Conservation (phyloP, 192 early-diverging fungal species). For the Podochytrium sp. region DNA sequence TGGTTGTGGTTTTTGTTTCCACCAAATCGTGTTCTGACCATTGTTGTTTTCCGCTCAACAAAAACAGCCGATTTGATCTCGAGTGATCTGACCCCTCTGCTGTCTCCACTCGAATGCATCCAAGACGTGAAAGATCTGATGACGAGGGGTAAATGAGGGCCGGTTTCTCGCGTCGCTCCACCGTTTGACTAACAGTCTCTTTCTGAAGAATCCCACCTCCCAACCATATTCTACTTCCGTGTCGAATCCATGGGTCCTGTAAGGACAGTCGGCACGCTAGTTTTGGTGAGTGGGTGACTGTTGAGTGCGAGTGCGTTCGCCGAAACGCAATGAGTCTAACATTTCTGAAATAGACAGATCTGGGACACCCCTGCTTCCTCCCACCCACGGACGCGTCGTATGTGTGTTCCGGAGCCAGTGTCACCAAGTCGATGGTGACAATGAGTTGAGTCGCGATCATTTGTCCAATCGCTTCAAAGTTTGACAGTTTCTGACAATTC, state of each 20-base stretch:
- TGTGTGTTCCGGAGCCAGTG: constrained; percentile 4
- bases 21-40: neutral
- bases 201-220: neutral
- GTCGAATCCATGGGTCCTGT: neutral
- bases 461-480: neutral
- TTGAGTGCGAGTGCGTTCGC: neutral
- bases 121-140: neutral
- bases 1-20: neutral
- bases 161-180: neutral
- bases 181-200: neutral
- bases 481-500: neutral
- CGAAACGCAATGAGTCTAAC: neutral
- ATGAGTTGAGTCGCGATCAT: constrained; percentile 16
- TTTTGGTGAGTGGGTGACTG: constrained; percentile 4
- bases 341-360: constrained; percentile 15
- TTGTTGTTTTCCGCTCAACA: neutral
- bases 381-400: constrained; percentile 20
- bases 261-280: neutral
- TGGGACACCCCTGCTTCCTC: constrained; percentile 19
- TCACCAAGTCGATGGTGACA: constrained; percentile 8
- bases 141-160: constrained; percentile 3
- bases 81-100: neutral
- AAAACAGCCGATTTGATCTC: neutral
- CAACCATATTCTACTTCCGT: constrained; percentile 2
- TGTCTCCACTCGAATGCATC: neutral